Conservation (phyloP, 805 yeast species). For the Hanseniaspora thailandica region DNA sequence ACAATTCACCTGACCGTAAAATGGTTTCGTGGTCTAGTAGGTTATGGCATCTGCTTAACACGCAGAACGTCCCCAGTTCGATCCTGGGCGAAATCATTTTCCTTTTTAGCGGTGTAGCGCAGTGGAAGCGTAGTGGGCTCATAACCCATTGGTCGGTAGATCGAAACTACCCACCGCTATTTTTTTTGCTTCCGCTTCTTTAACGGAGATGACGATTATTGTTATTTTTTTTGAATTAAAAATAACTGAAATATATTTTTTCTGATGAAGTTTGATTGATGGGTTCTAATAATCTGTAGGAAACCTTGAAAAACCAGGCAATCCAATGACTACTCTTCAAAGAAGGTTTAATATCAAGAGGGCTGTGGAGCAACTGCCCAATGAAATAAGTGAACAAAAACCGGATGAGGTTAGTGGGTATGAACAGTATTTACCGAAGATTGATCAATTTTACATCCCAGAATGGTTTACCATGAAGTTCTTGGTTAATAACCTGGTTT, state of each 20-base stretch:
- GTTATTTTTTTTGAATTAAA: background rate
- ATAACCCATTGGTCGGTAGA: conserved; percentile 16
- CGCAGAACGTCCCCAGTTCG: conserved; percentile 99
- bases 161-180: conserved; percentile 16
- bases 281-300: no score
- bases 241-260: no score
- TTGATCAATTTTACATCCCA: conserved; percentile 37
- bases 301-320: background rate
- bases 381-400: background rate
- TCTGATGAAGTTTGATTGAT: no score
- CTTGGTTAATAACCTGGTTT: conserved; percentile 51
- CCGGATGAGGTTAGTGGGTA: conserved; percentile 10
- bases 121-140: conserved; percentile 16
- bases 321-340: background rate
- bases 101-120: conserved; percentile 22
- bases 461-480: conserved; percentile 45
- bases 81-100: conserved; percentile 97
- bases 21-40: conserved; percentile 97
- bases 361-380: background rate
- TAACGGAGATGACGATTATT: background rate
- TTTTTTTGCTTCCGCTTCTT: background rate
- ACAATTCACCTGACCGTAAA: no score
- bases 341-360: background rate
- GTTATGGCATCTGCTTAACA: conserved; percentile 99
- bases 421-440: conserved; percentile 27